phyloP scores from a whole-genome alignment of 257 asterid species.

The Solanum microdontum region DNA sequence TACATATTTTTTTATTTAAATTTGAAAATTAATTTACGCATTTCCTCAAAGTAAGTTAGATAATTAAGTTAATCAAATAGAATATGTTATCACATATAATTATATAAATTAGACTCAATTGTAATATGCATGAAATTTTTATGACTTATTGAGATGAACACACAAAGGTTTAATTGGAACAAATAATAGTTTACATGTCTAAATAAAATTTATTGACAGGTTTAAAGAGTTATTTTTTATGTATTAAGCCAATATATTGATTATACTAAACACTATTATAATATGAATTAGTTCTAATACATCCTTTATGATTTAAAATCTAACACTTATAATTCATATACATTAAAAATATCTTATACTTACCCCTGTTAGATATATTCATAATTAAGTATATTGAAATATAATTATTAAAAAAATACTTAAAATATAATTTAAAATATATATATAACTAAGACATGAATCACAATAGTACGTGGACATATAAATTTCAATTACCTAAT shows the following conservation, averaged over 20 bases:
- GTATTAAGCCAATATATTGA: not conserved
- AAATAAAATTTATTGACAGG: too few species aligned
- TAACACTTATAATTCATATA: not conserved
- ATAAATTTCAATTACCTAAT: not conserved
- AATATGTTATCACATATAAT: not conserved
- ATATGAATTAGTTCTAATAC: not conserved
- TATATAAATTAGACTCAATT: too few species aligned
- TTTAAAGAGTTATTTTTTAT: too few species aligned
- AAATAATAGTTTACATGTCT: not conserved
- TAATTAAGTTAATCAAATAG: not conserved
- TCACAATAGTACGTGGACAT: not conserved
- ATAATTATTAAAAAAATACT: not conserved
- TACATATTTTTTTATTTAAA: not conserved
- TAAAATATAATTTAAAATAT: too few species aligned
- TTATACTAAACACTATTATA: not conserved
- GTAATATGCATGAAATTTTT: not conserved
- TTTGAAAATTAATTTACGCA: not conserved
- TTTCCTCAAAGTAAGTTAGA: not conserved
- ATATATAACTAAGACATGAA: not conserved
- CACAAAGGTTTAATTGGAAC: too few species aligned
- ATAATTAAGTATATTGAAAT: not conserved
- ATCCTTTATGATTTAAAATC: not conserved
- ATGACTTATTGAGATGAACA: too few species aligned
- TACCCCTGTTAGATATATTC: not conserved
- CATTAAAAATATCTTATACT: not conserved